Percentiles rank a stretch among this genome's conserved stretches.
Evolutionary conservation across 2,329 filamentous ascomycete genomes (phyloP).

Genomic region (Aspergillus nomiae): DNA sequence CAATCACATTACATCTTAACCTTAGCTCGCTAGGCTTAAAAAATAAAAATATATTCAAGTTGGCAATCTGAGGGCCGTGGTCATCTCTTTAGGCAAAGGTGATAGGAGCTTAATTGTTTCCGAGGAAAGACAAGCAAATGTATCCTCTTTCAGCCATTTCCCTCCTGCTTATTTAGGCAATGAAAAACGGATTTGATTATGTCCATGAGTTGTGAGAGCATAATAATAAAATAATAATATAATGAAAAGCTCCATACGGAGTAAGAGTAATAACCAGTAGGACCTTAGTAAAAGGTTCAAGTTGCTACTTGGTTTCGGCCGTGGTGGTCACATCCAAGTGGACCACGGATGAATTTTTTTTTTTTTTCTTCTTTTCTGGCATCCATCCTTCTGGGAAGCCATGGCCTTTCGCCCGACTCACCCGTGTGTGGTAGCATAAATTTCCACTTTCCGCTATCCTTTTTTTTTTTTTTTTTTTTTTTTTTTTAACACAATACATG

Average conservation of each 20-base stretch:
- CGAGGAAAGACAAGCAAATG: neutral
- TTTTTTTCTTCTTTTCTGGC: neutral
- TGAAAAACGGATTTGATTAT: neutral
- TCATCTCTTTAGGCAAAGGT: too few species aligned
- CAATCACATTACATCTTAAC: neutral
- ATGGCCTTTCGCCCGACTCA: slow-evolving; percentile 11
- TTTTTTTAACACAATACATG: neutral
- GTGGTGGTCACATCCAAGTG: slow-evolving; percentile 4
- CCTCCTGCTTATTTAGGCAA: neutral
- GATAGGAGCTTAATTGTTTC: neutral
- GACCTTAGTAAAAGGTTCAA: slow-evolving; percentile 1
- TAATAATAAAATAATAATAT: neutral
- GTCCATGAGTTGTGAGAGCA: neutral
- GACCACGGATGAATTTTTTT: neutral
- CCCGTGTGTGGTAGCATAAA: slow-evolving; percentile 8
- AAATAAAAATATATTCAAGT: neutral
- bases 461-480: too few species aligned
- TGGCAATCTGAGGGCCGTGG: neutral
- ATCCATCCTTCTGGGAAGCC: neutral
- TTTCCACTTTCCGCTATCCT: neutral
- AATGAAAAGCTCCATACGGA: neutral
- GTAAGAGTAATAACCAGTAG: neutral
- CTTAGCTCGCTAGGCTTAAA: neutral
- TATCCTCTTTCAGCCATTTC: neutral
- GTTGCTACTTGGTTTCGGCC: neutral